Evolutionary conservation across 768 basidiomycete species (phyloP).

Genomic region (Mycena vulgaris): DNA sequence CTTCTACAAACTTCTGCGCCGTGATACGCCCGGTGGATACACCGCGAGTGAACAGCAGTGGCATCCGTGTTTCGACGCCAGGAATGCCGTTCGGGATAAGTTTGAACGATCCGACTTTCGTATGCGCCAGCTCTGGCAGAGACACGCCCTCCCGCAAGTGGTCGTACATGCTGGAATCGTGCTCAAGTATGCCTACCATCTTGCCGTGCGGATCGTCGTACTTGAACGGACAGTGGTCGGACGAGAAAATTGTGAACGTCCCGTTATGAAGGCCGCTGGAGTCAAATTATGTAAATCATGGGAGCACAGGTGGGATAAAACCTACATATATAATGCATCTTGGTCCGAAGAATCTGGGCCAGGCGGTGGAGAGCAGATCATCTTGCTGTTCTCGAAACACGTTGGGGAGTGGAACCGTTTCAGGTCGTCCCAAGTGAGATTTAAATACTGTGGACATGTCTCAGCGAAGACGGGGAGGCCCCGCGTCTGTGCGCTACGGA

Average conservation of each 20-base stretch:
- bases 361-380: slow-evolving; percentile 23
- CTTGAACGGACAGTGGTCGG: slow-evolving; percentile 19
- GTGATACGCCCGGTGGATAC: slow-evolving; percentile 11
- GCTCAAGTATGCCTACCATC: slow-evolving; percentile 15
- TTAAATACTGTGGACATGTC: slow-evolving; percentile 20
- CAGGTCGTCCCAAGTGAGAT: slow-evolving; percentile 23
- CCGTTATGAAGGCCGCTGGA: slow-evolving; percentile 18
- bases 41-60: slow-evolving; percentile 15
- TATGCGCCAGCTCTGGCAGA: slow-evolving; percentile 11
- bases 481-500: slow-evolving; percentile 17
- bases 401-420: slow-evolving; percentile 19
- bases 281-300: too few species aligned
- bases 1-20: slow-evolving; percentile 11
- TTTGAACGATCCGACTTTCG: slow-evolving; percentile 3
- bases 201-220: slow-evolving; percentile 19
- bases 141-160: neutral
- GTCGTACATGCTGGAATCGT: slow-evolving; percentile 1
- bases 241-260: slow-evolving; percentile 17
- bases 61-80: slow-evolving; percentile 17
- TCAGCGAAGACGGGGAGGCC: slow-evolving; percentile 20
- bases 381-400: slow-evolving; percentile 25
- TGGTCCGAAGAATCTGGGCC: slow-evolving; percentile 18
- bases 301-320: neutral
- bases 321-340: slow-evolving; percentile 16
- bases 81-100: slow-evolving; percentile 18